These are phyloP conservation scores for Blastomyces parvus DNA, from an alignment of 2,329 filamentous ascomycete genomes.

Conservation along the genomic window DNA sequence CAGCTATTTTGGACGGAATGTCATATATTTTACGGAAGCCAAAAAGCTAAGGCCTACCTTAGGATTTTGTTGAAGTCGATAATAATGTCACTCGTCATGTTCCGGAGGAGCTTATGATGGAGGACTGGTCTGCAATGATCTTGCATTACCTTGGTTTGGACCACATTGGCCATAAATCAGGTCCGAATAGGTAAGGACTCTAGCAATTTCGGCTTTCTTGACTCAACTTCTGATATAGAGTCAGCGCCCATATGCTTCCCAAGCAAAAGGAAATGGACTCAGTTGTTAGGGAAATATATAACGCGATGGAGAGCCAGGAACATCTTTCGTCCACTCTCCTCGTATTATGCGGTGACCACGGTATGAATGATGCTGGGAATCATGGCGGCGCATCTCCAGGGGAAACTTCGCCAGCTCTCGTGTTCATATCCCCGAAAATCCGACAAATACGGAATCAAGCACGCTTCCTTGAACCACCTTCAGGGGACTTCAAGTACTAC, in stretches of 20 bases:
- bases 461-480: conserved; percentile 48
- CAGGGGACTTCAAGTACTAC: conserved; percentile 74
- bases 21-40: conserved; percentile 3
- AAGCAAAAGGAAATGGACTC: conserved; percentile 93
- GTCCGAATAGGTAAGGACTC: conserved; percentile 59
- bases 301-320: conserved; percentile 58
- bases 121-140: conserved; percentile 89
- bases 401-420: conserved; percentile 84
- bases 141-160: conserved; percentile 93
- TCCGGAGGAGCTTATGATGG: conserved; percentile 58
- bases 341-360: conserved; percentile 85
- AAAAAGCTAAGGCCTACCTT: conserved; percentile 14
- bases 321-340: conserved; percentile 72
- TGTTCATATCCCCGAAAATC: conserved; percentile 83
- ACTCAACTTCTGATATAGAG: conserved; percentile 15
- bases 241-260: conserved; percentile 75
- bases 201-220: neutral
- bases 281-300: conserved; percentile 67
- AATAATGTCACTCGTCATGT: conserved; percentile 93
- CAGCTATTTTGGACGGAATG: neutral
- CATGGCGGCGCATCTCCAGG: conserved; percentile 89
- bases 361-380: conserved; percentile 99
- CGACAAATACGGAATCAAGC: conserved; percentile 42
- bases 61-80: conserved; percentile 98
- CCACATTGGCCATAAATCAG: conserved; percentile 95